phyloP scores from a whole-genome alignment of 1,284 basidiomycete genomes.

The Meira nashicola region DNA sequence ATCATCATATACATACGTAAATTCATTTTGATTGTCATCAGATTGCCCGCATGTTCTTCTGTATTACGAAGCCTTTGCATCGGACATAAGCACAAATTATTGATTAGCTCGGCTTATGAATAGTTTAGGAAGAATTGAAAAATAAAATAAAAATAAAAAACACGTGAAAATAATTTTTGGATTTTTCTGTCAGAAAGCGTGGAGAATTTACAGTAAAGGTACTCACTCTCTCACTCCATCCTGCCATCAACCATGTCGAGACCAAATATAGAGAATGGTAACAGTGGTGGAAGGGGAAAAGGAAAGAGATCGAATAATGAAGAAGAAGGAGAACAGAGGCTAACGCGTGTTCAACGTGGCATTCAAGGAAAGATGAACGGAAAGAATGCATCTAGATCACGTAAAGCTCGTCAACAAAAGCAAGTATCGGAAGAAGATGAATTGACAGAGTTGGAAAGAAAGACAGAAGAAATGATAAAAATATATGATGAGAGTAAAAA shows the following conservation, averaged over 20 bases:
- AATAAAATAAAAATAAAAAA: background rate
- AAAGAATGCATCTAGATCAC: conserved; percentile 23
- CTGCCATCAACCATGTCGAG: too few relatives aligned
- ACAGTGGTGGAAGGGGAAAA: too few relatives aligned
- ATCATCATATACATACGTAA: background rate
- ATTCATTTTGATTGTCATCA: background rate
- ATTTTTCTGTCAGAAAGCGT: too few relatives aligned
- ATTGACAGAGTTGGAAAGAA: conserved; percentile 32
- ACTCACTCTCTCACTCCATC: too few relatives aligned
- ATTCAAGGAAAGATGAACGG: background rate
- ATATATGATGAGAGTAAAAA: conserved; percentile 8
- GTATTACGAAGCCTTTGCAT: too few relatives aligned
- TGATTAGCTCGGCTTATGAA: background rate
- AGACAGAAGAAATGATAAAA: conserved; percentile 18
- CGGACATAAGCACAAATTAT: background rate
- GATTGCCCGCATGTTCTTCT: too few relatives aligned
- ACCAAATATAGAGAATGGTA: too few relatives aligned
- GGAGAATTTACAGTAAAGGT: too few relatives aligned
- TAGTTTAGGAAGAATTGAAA: background rate
- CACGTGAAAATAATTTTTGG: background rate
- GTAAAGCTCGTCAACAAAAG: conserved; percentile 38
- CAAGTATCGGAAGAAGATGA: conserved; percentile 36
- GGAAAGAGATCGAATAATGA: too few relatives aligned
- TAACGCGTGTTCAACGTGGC: too few relatives aligned
- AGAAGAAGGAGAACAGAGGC: too few relatives aligned